Evolutionary conservation across 2,329 filamentous ascomycete genomes (phyloP).

Genomic region (Diaporthe nobilis): DNA sequence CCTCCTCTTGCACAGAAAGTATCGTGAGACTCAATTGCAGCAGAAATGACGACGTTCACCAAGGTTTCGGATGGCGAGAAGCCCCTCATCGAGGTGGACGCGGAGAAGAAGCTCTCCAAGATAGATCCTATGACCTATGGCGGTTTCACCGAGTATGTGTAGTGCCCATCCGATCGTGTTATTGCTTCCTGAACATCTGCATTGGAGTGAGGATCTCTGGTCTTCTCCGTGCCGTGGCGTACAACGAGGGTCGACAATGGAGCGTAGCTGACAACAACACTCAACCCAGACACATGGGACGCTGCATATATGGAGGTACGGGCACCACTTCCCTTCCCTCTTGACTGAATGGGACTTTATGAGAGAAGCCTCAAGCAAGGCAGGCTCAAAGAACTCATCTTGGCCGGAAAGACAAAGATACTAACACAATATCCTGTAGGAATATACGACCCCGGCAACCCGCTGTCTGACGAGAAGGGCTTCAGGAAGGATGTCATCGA

Average conservation of each 20-base stretch:
- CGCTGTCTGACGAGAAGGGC: slow-evolving; percentile 80
- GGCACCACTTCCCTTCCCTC: background rate
- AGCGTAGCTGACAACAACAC: slow-evolving; percentile 6
- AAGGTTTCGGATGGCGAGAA: slow-evolving; percentile 72
- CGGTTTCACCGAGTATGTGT: slow-evolving; percentile 83
- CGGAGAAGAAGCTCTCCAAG: slow-evolving; percentile 75
- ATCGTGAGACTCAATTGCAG: slow-evolving; percentile 25
- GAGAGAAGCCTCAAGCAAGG: background rate
- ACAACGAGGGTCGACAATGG: background rate
- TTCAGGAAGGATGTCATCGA: slow-evolving; percentile 85
- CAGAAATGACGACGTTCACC: slow-evolving; percentile 80
- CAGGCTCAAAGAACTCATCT: background rate
- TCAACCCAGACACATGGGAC: slow-evolving; percentile 81
- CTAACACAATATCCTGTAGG: background rate
- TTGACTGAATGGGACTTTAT: background rate
- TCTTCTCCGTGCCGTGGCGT: background rate
- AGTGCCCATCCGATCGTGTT: background rate
- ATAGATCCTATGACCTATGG: slow-evolving; percentile 88
- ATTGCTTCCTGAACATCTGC: background rate
- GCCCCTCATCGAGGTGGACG: slow-evolving; percentile 76
- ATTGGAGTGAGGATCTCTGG: background rate
- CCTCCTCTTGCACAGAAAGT: background rate
- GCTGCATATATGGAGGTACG: slow-evolving; percentile 84
- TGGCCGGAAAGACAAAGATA: background rate
- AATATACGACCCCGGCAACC: slow-evolving; percentile 83